Conservation (phyloP, 306 rosid genomes). For the Dalbergia cochinchinensis region DNA sequence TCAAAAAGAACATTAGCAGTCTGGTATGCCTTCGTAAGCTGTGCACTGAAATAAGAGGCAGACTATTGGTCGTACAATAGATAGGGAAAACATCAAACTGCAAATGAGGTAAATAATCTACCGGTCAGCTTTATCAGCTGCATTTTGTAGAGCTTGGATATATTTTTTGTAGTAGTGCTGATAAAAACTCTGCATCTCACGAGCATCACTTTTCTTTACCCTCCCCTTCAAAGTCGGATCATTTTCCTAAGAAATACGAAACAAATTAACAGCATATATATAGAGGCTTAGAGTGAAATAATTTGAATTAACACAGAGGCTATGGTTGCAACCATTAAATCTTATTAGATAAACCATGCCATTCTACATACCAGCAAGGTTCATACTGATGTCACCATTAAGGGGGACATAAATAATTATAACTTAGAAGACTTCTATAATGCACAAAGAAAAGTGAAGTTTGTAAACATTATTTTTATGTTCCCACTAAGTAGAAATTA, state of each 20-base stretch:
- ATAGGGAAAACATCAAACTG: neutral
- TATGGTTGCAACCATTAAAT: neutral
- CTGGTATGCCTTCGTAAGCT: conserved; percentile 93
- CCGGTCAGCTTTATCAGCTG: conserved; percentile 96
- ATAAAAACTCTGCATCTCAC: conserved; percentile 96
- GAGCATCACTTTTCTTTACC: conserved; percentile 93
- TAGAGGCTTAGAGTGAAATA: conserved; percentile 12
- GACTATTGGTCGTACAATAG: conserved; percentile 20
- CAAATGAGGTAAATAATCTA: conserved; percentile 41
- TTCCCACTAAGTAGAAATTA: neutral
- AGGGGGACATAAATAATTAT: neutral
- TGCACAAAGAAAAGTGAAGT: neutral
- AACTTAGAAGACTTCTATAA: neutral
- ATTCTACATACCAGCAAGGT: conserved; percentile 19
- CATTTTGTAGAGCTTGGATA: conserved; percentile 89
- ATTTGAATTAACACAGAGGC: neutral
- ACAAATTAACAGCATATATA: conserved; percentile 16
- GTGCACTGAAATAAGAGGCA: conserved; percentile 65
- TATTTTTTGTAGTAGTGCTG: conserved; percentile 92
- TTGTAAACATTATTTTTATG: neutral
- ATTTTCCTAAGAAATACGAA: conserved; percentile 69
- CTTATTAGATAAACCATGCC: conserved; percentile 1
- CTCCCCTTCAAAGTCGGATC: conserved; percentile 98
- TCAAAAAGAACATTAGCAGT: conserved; percentile 98
- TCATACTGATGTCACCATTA: neutral